A percentile compares a stretch with the other conserved stretches of the same genome.
These are phyloP conservation scores for Rhizoclosmatium sp. DNA, from an alignment of 192 early-diverging fungal species.

Conservation along the genomic window DNA sequence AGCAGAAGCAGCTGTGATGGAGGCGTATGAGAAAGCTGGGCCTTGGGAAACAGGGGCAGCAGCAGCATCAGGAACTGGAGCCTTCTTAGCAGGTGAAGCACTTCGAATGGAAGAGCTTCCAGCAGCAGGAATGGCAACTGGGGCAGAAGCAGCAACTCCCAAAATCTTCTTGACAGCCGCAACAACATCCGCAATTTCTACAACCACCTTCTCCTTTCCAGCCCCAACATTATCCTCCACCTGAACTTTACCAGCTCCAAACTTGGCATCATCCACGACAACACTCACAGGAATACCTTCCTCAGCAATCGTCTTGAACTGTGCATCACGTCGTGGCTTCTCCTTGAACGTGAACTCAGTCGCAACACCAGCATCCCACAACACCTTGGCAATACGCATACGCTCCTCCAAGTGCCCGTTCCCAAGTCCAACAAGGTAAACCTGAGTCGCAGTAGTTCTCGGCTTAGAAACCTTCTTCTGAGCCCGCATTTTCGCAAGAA, in stretches of 20 bases:
- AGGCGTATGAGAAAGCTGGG: background rate
- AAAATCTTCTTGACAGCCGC: constrained; percentile 31
- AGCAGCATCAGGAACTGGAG: background rate
- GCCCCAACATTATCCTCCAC: constrained; percentile 64
- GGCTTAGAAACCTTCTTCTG: constrained; percentile 61
- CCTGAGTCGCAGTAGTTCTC: constrained; percentile 81
- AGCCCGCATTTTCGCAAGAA: constrained; percentile 54
- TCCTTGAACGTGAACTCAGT: constrained; percentile 92
- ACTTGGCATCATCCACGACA: constrained; percentile 85
- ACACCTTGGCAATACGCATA: constrained; percentile 83
- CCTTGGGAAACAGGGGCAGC: background rate
- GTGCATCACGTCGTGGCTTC: constrained; percentile 82
- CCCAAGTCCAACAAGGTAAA: constrained; percentile 83
- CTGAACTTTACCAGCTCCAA: constrained; percentile 81
- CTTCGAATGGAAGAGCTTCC: background rate
- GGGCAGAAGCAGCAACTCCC: background rate
- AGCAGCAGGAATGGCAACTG: background rate
- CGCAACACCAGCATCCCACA: constrained; percentile 92
- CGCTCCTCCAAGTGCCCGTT: constrained; percentile 88
- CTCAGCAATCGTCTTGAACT: constrained; percentile 83
- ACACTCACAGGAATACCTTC: constrained; percentile 91
- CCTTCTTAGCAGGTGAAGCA: background rate
- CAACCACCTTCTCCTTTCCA: constrained; percentile 36
- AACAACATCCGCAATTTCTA: constrained; percentile 29
- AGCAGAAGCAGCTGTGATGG: background rate